Evolutionary conservation across 2,329 filamentous ascomycete genomes (phyloP).

Genomic region (Hypoxylon sp.): DNA sequence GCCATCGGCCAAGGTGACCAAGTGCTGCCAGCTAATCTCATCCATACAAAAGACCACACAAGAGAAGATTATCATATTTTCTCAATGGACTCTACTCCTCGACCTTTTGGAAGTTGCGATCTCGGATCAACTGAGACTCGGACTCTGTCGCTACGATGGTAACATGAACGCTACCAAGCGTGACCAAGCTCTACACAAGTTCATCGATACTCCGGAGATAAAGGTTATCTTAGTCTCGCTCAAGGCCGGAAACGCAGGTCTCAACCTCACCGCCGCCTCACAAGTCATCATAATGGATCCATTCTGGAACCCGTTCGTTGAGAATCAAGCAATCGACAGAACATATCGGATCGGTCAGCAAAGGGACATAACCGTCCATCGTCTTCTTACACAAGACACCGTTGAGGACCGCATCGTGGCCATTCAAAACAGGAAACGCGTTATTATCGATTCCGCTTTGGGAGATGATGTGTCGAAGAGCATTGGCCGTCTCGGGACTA

Average conservation of each 20-base stretch:
- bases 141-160: slow-evolving; percentile 78
- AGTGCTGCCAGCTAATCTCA: slow-evolving; percentile 70
- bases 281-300: slow-evolving; percentile 92
- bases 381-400: slow-evolving; percentile 77
- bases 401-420: slow-evolving; percentile 87
- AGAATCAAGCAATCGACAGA: slow-evolving; percentile 90
- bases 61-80: slow-evolving; percentile 85
- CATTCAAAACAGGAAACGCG: slow-evolving; percentile 80
- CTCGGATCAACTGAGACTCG: slow-evolving; percentile 58
- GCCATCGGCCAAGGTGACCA: slow-evolving; percentile 78
- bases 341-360: slow-evolving; percentile 88
- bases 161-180: slow-evolving; percentile 74
- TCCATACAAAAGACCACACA: slow-evolving; percentile 55
- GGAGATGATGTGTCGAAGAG: slow-evolving; percentile 76
- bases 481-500: slow-evolving; percentile 70
- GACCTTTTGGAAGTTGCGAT: slow-evolving; percentile 81
- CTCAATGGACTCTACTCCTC: slow-evolving; percentile 80
- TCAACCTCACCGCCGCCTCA: slow-evolving; percentile 84
- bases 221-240: slow-evolving; percentile 80
- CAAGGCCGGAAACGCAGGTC: slow-evolving; percentile 83
- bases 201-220: slow-evolving; percentile 65
- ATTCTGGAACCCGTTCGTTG: slow-evolving; percentile 94
- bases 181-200: slow-evolving; percentile 72
- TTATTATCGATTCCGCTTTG: slow-evolving; percentile 79
- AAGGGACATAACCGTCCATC: slow-evolving; percentile 78